These are phyloP conservation scores for Phytophthora crassamura DNA, from an alignment of 352 stramenopile genomes.

Conservation along the genomic window DNA sequence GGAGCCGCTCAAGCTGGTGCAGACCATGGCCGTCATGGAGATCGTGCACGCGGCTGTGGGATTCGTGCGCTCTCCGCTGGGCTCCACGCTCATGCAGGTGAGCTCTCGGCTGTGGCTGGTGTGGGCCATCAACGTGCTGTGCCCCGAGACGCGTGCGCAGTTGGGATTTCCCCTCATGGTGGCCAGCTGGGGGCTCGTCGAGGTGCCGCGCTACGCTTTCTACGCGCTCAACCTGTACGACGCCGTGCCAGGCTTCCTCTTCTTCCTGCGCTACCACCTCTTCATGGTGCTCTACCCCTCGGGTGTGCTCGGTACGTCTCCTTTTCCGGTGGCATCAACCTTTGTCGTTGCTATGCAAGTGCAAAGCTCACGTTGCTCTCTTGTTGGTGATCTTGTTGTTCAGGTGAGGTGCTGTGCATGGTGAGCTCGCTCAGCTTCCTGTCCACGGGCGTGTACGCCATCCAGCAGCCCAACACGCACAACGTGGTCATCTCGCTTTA, in stretches of 20 bases:
- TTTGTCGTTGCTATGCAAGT: slow-evolving; percentile 12
- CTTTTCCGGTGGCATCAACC: not conserved
- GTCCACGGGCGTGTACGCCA: slow-evolving; percentile 66
- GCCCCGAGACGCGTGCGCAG: slow-evolving; percentile 75
- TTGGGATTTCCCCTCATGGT: slow-evolving; percentile 91
- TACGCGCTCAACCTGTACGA: slow-evolving; percentile 96
- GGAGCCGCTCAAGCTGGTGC: slow-evolving; percentile 83
- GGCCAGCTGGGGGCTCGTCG: slow-evolving; percentile 85
- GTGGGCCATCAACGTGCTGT: slow-evolving; percentile 94
- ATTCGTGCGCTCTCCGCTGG: slow-evolving; percentile 95
- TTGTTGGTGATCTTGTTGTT: slow-evolving; percentile 5
- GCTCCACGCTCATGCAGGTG: slow-evolving; percentile 94
- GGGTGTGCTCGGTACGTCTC: slow-evolving; percentile 92
- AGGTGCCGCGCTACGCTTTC: slow-evolving; percentile 98
- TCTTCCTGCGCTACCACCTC: slow-evolving; percentile 98
- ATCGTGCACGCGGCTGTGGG: slow-evolving; percentile 96
- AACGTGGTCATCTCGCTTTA: slow-evolving; percentile 83
- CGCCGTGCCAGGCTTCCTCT: slow-evolving; percentile 94
- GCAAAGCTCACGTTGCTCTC: slow-evolving; percentile 22
- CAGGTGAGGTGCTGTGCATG: slow-evolving; percentile 83
- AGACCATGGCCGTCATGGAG: slow-evolving; percentile 96
- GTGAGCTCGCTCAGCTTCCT: slow-evolving; percentile 67
- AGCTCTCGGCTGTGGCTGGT: slow-evolving; percentile 93
- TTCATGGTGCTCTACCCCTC: slow-evolving; percentile 99
- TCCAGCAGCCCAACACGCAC: slow-evolving; percentile 79